Conservation (phyloP, 768 basidiomycete species). For the Termitomyces heimii region DNA sequence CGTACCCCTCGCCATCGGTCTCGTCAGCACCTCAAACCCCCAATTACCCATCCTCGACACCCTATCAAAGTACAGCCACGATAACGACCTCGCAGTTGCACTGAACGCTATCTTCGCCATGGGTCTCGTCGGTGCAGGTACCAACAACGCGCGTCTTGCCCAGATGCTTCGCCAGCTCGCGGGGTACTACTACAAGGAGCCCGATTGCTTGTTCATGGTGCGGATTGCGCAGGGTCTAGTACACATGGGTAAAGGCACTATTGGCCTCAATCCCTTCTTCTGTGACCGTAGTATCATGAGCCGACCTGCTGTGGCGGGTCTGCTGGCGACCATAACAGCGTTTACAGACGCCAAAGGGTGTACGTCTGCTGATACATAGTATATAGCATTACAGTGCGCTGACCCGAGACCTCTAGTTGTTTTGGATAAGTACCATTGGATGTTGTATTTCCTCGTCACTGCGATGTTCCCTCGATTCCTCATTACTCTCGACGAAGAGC, state of each 20-base stretch:
- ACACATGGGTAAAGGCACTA: slow-evolving; percentile 99
- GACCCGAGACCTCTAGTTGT: slow-evolving; percentile 51
- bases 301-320: slow-evolving; percentile 81
- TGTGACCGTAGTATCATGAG: slow-evolving; percentile 87
- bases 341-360: slow-evolving; percentile 94
- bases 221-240: slow-evolving; percentile 93
- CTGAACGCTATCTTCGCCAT: slow-evolving; percentile 97
- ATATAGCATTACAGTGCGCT: background rate
- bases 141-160: slow-evolving; percentile 96
- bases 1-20: slow-evolving; percentile 91
- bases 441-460: slow-evolving; percentile 92
- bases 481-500: slow-evolving; percentile 92
- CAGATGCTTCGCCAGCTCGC: slow-evolving; percentile 98
- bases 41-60: slow-evolving; percentile 93
- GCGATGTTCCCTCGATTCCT: slow-evolving; percentile 99
- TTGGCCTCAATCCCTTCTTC: slow-evolving; percentile 96
- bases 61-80: slow-evolving; percentile 97
- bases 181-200: slow-evolving; percentile 97
- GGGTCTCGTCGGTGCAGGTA: slow-evolving; percentile 96
- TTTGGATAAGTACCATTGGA: slow-evolving; percentile 96
- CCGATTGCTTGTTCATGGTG: slow-evolving; percentile 94
- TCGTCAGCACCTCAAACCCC: slow-evolving; percentile 94
- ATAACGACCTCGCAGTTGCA: slow-evolving; percentile 95
- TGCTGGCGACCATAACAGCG: slow-evolving; percentile 82
- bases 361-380: slow-evolving; percentile 37